phyloP scores from a whole-genome alignment of 2,329 filamentous ascomycete genomes.

The Blastomyces gilchristii region DNA sequence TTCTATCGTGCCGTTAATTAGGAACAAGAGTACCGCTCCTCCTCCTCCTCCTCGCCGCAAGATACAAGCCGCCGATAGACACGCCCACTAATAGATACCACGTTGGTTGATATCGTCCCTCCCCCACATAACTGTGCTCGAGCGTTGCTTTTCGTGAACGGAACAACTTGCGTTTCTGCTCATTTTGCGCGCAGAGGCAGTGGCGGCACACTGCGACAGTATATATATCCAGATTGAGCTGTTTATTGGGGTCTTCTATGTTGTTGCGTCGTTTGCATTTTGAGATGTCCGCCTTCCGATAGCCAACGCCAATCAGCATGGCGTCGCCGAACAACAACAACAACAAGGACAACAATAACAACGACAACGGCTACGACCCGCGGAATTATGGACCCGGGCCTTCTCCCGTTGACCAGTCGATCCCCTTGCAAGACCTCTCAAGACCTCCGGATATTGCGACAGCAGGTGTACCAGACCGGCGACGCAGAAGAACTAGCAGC shows the following conservation, averaged over 20 bases:
- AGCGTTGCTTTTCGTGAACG: not conserved
- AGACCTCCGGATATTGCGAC: constrained; percentile 26
- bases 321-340: constrained; percentile 22
- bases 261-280: constrained; percentile 12
- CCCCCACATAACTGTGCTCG: not conserved
- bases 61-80: not conserved
- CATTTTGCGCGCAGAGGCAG: not conserved
- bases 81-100: not conserved
- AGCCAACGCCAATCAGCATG: constrained; percentile 31
- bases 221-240: not conserved
- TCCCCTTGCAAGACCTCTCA: constrained; percentile 59
- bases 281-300: constrained; percentile 31
- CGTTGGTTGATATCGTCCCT: not conserved
- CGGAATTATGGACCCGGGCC: constrained; percentile 21
- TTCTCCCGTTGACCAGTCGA: constrained; percentile 41
- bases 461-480: constrained; percentile 22
- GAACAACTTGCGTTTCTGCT: not conserved
- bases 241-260: not conserved
- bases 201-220: not conserved
- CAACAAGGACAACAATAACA: constrained; percentile 4
- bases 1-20: not conserved
- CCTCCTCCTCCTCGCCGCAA: not conserved
- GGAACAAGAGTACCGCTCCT: not conserved
- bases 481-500: constrained; percentile 22
- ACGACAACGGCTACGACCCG: constrained; percentile 4